phyloP scores from a whole-genome alignment of 352 stramenopile genomes.

The Phytophthora capsici region DNA sequence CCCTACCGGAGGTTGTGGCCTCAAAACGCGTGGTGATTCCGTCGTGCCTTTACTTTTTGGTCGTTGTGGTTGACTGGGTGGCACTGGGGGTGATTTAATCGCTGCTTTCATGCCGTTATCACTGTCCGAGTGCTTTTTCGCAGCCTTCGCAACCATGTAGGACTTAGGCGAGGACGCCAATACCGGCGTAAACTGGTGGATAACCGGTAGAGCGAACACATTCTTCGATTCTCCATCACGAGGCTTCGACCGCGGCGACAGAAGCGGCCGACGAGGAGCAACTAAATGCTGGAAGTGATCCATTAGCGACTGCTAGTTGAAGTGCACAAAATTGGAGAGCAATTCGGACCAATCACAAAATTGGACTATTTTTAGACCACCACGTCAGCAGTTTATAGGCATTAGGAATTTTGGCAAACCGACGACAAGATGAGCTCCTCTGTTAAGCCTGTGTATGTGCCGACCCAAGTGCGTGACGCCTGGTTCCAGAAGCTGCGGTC shows the following conservation, averaged over 20 bases:
- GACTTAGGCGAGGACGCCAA: slow-evolving; percentile 42
- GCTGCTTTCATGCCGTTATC: not conserved
- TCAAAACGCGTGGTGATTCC: slow-evolving; percentile 36
- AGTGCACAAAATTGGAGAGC: slow-evolving; percentile 11
- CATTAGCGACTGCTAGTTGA: slow-evolving; percentile 28
- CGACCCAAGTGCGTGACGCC: slow-evolving; percentile 74
- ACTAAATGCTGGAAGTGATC: slow-evolving; percentile 24
- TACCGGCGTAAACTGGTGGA: slow-evolving; percentile 75
- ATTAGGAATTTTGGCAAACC: slow-evolving; percentile 22
- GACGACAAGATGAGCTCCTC: slow-evolving; percentile 20
- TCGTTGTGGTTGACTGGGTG: slow-evolving; percentile 13
- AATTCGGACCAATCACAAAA: slow-evolving; percentile 6
- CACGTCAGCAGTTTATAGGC: slow-evolving; percentile 13
- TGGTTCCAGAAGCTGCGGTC: slow-evolving; percentile 89
- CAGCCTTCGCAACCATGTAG: slow-evolving; percentile 32
- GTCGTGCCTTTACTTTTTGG: slow-evolving; percentile 28
- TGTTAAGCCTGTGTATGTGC: slow-evolving; percentile 76
- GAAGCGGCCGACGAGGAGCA: slow-evolving; percentile 7
- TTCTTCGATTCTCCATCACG: slow-evolving; percentile 38
- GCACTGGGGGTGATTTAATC: not conserved
- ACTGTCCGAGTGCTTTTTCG: slow-evolving; percentile 4
- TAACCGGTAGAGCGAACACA: slow-evolving; percentile 58
- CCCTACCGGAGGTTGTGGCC: slow-evolving; percentile 45
- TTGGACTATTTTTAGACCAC: slow-evolving; percentile 12
- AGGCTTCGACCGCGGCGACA: slow-evolving; percentile 52